These are phyloP conservation scores for Phtheirospermum japonicum DNA, from an alignment of 257 asterid species.

Conservation along the genomic window DNA sequence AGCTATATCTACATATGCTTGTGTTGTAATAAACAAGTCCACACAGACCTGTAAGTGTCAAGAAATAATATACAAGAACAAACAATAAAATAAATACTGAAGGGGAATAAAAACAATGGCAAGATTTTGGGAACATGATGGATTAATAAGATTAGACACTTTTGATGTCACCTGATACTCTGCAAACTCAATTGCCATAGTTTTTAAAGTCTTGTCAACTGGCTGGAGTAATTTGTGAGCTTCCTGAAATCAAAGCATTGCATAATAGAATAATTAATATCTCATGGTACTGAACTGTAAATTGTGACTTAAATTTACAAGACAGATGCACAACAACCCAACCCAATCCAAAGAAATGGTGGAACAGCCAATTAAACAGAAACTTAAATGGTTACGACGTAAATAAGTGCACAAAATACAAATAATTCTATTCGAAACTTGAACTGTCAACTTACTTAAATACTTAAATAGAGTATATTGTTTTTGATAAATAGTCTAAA, in stretches of 20 bases:
- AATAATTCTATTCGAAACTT: no score
- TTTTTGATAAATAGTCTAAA: no score
- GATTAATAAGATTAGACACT: slow-evolving; percentile 17
- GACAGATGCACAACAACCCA: slow-evolving; percentile 6
- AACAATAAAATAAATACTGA: slow-evolving; percentile 14
- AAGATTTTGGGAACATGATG: slow-evolving; percentile 14
- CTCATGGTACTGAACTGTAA: slow-evolving; percentile 10
- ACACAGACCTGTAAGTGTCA: slow-evolving; percentile 74
- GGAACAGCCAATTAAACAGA: background rate
- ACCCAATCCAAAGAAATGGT: slow-evolving; percentile 11
- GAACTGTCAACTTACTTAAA: no score
- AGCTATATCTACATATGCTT: slow-evolving; percentile 87
- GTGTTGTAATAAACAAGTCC: slow-evolving; percentile 93
- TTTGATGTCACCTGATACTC: slow-evolving; percentile 77
- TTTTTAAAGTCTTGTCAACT: slow-evolving; percentile 75
- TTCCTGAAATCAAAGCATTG: slow-evolving; percentile 63
- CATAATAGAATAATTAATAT: slow-evolving; percentile 20
- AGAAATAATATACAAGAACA: slow-evolving; percentile 22
- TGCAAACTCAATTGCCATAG: slow-evolving; percentile 97
- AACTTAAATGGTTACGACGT: background rate
- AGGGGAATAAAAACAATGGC: slow-evolving; percentile 1
- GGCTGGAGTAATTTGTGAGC: slow-evolving; percentile 93
- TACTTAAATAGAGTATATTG: no score
- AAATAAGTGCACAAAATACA: background rate
- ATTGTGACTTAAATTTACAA: background rate